Base-by-base conservation (phyloP, 2,329 filamentous ascomycete species). In the Emergomyces africanus region DNA sequence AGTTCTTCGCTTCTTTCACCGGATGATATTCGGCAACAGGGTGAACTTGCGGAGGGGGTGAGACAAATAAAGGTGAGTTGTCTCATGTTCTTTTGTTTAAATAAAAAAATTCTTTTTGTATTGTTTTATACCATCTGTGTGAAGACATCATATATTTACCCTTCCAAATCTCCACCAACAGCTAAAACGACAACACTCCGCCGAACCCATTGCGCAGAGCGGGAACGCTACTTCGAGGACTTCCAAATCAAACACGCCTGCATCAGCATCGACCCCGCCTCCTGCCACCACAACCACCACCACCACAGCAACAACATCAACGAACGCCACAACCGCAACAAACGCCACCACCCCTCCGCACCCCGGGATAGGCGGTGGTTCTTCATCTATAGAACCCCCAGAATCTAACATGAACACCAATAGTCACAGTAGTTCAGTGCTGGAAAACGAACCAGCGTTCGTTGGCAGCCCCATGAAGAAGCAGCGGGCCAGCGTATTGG, bases 171-270 rank as follows among this genome's bases (percentile, higher is more conserved):
- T 25, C 37, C 5, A 53, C 46, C 64, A 63, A 15, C 66, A 86
- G 83, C 77, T 86, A 59, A 86, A 86, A 76, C 80, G 83, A 57
- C 82, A 84, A 66, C 83, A 85, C 67, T 86, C 83, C 12, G 78
- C 81, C 20, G 83, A 85, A 60, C 80, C 81, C 1, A 62, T 74
- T 49, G 66, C 67, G 35, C 69, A 70, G 70, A 57, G 75, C 63
- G 28, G 67, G 62, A 25, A 68, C 67, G 66, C 72, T 28, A 67
- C 72, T 41, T 70, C 71, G 23, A 74, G 70, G 55, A 75, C 72
- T 57, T 74, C 74, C 44, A 75, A 76, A 57, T 73, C 75, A 15
- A 66, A 69, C 57, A 73, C 74, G 10, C 67, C 70, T 5, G 70
- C 67, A 35, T 67, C 73, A n/a, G 70, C 68, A 37, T 71, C 69